Conservation (phyloP, 2,329 filamentous ascomycete genomes). For the Cladosporium sp. region DNA sequence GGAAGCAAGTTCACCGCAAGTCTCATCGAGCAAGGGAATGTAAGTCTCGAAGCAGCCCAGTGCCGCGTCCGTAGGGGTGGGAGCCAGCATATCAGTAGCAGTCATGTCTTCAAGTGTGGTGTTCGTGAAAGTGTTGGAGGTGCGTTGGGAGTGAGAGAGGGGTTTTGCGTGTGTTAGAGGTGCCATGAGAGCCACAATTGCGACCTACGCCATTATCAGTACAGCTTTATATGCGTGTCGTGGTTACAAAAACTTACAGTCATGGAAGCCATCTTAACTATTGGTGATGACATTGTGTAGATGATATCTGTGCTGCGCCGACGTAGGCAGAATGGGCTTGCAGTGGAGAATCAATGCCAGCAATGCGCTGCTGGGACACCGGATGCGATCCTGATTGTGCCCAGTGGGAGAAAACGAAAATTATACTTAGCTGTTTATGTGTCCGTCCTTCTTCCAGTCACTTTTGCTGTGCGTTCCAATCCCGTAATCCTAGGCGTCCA, state of each 20-base stretch:
- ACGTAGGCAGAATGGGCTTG: not conserved
- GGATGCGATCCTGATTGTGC: not conserved
- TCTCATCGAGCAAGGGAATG: constrained; percentile 20
- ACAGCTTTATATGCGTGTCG: not conserved
- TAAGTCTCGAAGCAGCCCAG: constrained; percentile 19
- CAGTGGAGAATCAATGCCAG: not conserved
- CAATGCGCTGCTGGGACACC: not conserved
- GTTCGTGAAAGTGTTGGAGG: constrained; percentile 20
- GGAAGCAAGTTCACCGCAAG: constrained; percentile 25
- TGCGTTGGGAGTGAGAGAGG: constrained; percentile 16
- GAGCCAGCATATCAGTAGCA: constrained; percentile 12
- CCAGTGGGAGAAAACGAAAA: not conserved
- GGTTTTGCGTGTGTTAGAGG: constrained; percentile 15
- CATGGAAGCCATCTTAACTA: constrained; percentile 12
- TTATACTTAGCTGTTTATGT: constrained; percentile 16
- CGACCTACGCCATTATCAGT: constrained; percentile 5
- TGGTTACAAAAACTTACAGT: constrained; percentile 1
- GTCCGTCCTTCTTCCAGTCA: not conserved
- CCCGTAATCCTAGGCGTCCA: not conserved
- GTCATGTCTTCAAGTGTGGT: constrained; percentile 17
- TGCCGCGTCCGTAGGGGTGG: constrained; percentile 11
- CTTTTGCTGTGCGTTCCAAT: not conserved
- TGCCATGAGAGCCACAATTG: constrained; percentile 15
- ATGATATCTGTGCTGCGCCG: not conserved
- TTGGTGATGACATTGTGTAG: constrained; percentile 1